phyloP scores from a whole-genome alignment of 495 filamentous ascomycete species.

The Podospora fimiseda region DNA sequence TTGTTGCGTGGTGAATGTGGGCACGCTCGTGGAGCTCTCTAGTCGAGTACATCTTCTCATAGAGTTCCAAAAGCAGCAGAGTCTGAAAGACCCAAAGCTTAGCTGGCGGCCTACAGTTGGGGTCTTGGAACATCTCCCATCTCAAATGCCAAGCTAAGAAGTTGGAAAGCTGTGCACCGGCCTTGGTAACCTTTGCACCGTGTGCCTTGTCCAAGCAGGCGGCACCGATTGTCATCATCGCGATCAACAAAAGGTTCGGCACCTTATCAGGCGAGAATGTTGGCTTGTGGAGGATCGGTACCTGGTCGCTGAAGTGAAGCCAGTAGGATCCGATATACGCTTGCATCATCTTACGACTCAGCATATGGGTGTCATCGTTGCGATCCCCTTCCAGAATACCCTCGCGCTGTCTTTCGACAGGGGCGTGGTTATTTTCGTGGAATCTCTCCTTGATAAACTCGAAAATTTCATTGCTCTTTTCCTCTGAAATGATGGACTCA shows the following conservation, averaged over 20 bases:
- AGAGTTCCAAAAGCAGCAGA: conserved; percentile 80
- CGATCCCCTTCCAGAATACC: conserved; percentile 72
- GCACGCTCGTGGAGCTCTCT: conserved; percentile 88
- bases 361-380: conserved; percentile 63
- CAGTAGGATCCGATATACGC: conserved; percentile 90
- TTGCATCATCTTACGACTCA: conserved; percentile 92
- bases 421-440: conserved; percentile 71
- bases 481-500: conserved; percentile 76
- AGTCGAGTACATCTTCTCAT: conserved; percentile 95
- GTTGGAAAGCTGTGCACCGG: conserved; percentile 70
- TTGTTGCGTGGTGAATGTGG: conserved; percentile 95
- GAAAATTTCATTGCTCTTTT: conserved; percentile 77
- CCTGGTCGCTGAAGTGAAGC: conserved; percentile 88
- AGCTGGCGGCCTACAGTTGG: conserved; percentile 86
- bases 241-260: conserved; percentile 76
- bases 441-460: conserved; percentile 79
- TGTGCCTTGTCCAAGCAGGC: conserved; percentile 79
- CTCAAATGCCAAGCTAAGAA: conserved; percentile 88
- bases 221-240: conserved; percentile 92
- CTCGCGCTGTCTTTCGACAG: conserved; percentile 68
- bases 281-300: conserved; percentile 90
- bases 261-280: conserved; percentile 86
- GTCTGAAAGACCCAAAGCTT: conserved; percentile 98
- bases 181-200: conserved; percentile 62
- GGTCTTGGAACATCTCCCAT: conserved; percentile 88